phyloP scores from a whole-genome alignment of 2,329 filamentous ascomycete species.

The Clarireedia homoeocarpa region DNA sequence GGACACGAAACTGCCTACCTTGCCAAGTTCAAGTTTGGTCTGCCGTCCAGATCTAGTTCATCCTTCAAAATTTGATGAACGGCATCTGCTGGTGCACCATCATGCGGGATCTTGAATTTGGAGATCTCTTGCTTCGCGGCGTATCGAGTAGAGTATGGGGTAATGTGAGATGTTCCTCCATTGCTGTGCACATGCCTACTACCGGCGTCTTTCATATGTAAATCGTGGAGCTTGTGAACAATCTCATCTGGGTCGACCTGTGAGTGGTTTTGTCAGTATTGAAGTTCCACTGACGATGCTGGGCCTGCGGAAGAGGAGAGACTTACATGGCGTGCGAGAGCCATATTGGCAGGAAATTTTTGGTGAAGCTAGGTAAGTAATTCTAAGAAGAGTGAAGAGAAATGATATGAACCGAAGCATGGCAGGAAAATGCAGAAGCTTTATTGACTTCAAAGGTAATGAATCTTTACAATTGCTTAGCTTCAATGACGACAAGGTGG shows the following conservation, averaged over 20 bases:
- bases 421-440: background rate
- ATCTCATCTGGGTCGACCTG: conserved; percentile 50
- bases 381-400: background rate
- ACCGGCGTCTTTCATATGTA: conserved; percentile 32
- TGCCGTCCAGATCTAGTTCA: conserved; percentile 56
- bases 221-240: conserved; percentile 42
- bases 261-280: conserved; percentile 13
- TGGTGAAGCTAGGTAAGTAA: background rate
- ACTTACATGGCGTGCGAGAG: conserved; percentile 41
- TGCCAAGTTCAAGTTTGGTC: conserved; percentile 61
- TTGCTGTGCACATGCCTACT: conserved; percentile 31
- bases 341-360: conserved; percentile 31
- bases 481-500: background rate
- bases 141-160: conserved; percentile 51
- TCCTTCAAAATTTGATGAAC: conserved; percentile 59
- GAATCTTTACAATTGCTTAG: background rate
- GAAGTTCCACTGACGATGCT: background rate
- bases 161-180: conserved; percentile 43
- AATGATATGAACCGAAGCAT: background rate
- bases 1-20: conserved; percentile 29
- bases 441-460: background rate
- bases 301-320: background rate
- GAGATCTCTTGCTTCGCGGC: conserved; percentile 46
- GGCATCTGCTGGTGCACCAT: conserved; percentile 52
- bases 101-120: conserved; percentile 49